Base-by-base conservation (phyloP, 2,329 filamentous ascomycete species). In the Aspergillus persii region DNA sequence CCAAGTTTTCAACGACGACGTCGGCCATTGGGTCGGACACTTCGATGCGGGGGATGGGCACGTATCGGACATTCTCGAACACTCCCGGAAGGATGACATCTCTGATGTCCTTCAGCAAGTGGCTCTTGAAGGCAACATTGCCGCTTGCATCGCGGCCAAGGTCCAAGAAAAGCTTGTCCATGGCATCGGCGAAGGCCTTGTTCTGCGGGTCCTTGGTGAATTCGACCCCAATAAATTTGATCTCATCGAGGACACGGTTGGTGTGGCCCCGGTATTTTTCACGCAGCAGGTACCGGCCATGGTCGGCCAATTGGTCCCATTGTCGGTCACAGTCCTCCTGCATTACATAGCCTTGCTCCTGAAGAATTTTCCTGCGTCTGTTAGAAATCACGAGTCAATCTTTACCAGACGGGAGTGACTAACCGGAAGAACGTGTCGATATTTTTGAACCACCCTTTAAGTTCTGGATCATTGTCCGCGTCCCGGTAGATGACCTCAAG, bases 21-120 rank as follows among this genome's bases (percentile, higher is more conserved):
- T 99, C 95, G 54, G 96, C 82, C 82, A 89, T 86, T 2, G 85
- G 83, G 68, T 98, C 95, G 1, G 87, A 89, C 71, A 92, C 95
- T 80, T 99, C 95, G 61, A 99, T 96, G 57, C 95, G 90, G 26
- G 95, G 95, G 53, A 99, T 86, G 3, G 95, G 92, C 12, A 99
- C 85, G 76, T 99, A 99, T 61, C 91, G 89, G 58, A 95, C 82
- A 66, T 88, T 91, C 80, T 96, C 90, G 65, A 99, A 89, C 56
- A 91, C 79, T 9, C 83, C 86, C 1, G 95, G 95, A 7, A 99
- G 72, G 65, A 99, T 94, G 56, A 97, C 87, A 36, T 95, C 89
- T 11, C 86, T 89, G 55, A 99, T 71, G 68, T 99, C 95, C 80
- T 92, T 96, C 69, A 98, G 56, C 26, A 99, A 83, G 69, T 98